Conservation (phyloP, 2,329 filamentous ascomycete species). For the Aspergillus proliferans region DNA sequence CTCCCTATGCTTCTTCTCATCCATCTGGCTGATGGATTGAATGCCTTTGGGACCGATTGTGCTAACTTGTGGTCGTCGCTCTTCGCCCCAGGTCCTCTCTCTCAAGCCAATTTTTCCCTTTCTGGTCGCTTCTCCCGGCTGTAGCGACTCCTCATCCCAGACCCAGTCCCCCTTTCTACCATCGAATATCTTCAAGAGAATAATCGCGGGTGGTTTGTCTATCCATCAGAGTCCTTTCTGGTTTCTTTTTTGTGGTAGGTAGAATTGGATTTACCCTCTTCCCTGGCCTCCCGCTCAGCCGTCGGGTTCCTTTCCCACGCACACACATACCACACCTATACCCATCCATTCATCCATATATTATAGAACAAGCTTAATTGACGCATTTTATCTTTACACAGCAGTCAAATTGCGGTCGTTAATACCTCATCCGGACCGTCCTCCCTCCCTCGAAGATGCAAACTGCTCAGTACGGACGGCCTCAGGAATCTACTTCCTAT, state of each 20-base stretch:
- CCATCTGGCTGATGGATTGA: conserved; percentile 8
- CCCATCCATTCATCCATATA: neutral
- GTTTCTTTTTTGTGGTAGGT: conserved; percentile 32
- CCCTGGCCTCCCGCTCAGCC: conserved; percentile 21
- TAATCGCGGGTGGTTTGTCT: conserved; percentile 29
- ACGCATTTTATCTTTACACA: conserved; percentile 25
- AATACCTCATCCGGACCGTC: no score
- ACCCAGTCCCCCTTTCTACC: conserved; percentile 15
- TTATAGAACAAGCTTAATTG: conserved; percentile 24
- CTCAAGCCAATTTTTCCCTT: conserved; percentile 17
- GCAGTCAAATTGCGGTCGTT: conserved; percentile 25
- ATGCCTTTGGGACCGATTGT: conserved; percentile 14
- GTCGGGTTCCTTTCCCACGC: conserved; percentile 13
- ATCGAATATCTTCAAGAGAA: conserved; percentile 25
- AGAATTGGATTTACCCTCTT: conserved; percentile 27
- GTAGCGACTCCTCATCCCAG: conserved; percentile 30
- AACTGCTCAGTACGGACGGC: conserved; percentile 28
- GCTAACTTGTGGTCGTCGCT: conserved; percentile 17
- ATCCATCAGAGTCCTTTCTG: conserved; percentile 17
- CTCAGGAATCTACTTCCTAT: conserved; percentile 25
- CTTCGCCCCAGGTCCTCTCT: conserved; percentile 18
- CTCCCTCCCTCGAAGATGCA: conserved; percentile 21
- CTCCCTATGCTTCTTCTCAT: conserved; percentile 8
- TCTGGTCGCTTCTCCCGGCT: conserved; percentile 27
- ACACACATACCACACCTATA: conserved; percentile 8